A percentile compares a stretch with the other conserved stretches of the same genome.
phyloP scores from a whole-genome alignment of 2,329 filamentous ascomycete genomes.

The Pezicula radicicola region DNA sequence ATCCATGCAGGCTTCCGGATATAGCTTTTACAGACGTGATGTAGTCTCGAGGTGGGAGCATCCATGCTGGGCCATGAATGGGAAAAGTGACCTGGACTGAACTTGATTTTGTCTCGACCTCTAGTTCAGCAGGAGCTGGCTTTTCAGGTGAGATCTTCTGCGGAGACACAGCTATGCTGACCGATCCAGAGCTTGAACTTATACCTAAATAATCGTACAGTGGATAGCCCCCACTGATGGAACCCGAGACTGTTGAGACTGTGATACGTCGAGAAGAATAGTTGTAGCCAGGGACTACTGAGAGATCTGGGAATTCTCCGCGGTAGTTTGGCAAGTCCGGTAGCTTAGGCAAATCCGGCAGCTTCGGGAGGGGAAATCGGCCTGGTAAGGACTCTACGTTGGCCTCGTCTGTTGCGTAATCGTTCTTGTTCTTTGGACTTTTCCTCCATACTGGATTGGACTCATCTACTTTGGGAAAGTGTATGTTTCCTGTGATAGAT shows the following conservation, averaged over 20 bases:
- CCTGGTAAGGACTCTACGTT: not conserved
- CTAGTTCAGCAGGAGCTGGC: constrained; percentile 21
- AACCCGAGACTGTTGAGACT: constrained; percentile 22
- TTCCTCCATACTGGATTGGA: not conserved
- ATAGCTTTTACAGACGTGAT: constrained; percentile 21
- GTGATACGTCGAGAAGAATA: constrained; percentile 18
- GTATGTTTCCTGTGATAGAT: constrained; percentile 18
- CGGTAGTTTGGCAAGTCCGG: no score
- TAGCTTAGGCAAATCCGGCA: no score
- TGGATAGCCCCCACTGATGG: constrained; percentile 24
- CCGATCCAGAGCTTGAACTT: constrained; percentile 19
- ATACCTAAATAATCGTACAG: constrained; percentile 22
- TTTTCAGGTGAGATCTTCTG: constrained; percentile 13
- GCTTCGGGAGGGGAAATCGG: no score
- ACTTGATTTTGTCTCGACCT: constrained; percentile 20
- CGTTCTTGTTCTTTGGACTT: not conserved
- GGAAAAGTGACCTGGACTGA: constrained; percentile 18
- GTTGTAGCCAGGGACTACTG: not conserved
- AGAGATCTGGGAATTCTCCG: not conserved
- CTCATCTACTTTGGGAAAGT: constrained; percentile 15
- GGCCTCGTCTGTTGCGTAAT: not conserved
- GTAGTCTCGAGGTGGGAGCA: constrained; percentile 24
- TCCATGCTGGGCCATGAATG: constrained; percentile 11
- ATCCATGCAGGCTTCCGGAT: constrained; percentile 20
- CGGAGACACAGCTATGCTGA: constrained; percentile 17